Conservation (phyloP, 148 eudicot genomes). For the Rhododendron ovatum region DNA sequence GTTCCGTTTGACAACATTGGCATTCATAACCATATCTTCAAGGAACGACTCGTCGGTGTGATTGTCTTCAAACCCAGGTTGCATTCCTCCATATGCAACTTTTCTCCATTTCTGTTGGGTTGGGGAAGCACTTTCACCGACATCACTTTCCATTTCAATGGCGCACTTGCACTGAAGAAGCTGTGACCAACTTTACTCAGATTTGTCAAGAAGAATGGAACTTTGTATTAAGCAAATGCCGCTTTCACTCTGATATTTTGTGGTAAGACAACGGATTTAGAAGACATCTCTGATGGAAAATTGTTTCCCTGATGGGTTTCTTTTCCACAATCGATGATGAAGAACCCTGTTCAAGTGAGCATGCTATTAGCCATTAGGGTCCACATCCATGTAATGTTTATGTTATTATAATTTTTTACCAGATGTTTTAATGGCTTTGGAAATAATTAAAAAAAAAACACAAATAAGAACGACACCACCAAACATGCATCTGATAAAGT, state of each 20-base stretch:
- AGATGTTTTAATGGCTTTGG: not conserved
- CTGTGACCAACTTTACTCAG: not conserved
- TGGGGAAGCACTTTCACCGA: slow-evolving; percentile 17
- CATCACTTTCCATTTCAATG: slow-evolving; percentile 24
- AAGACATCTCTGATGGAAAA: not conserved
- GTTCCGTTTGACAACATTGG: slow-evolving; percentile 83
- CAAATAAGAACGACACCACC: not conserved
- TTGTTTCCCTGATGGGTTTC: not conserved
- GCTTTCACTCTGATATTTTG: not conserved
- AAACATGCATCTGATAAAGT: not conserved
- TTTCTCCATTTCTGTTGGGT: slow-evolving; percentile 66
- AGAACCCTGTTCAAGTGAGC: not conserved
- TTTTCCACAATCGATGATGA: not conserved
- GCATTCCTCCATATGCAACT: slow-evolving; percentile 98
- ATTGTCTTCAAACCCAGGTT: slow-evolving; percentile 90
- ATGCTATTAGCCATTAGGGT: not conserved
- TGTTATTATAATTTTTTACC: not conserved
- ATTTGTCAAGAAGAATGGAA: not conserved
- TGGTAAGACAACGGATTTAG: not conserved
- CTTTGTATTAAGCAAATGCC: not conserved
- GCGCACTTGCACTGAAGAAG: not conserved
- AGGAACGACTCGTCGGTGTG: slow-evolving; percentile 88
- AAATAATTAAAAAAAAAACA: not conserved
- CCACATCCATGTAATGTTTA: not conserved
- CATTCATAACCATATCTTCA: slow-evolving; percentile 87